Evolutionary conservation across 225 moss, liverwort and hornwort genomes (phyloP), one percentile per base, ranked within the genome.

Genomic region (Thuidium tamariscinum): DNA sequence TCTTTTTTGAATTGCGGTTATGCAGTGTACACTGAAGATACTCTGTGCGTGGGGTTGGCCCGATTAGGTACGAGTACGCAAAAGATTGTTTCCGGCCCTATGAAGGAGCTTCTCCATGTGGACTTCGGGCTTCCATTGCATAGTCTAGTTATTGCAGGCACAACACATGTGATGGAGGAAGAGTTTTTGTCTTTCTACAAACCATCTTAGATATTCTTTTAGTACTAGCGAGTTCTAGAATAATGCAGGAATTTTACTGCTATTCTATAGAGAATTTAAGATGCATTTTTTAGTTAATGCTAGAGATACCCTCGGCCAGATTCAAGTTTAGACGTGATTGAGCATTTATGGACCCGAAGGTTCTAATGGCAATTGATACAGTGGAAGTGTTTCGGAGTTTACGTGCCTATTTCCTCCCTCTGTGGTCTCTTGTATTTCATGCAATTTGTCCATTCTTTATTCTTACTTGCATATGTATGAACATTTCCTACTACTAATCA

Each of bases 91-190:
- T 95, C 98, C 76, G 98, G 94, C 62, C 42, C 91, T 44, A 92
- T 99, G 94, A 94, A 96, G 89, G 89, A 92, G 81, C 89, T 99
- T 85, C 87, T 94, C 61, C 80, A 91, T 71, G 92, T 93, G 74
- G 95, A 97, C 85, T 99, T 99, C 87, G 97, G 97, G 41, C 64
- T 89, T 69, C 98, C 98, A 12, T 87, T 99, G 85, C 98, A 99
- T 74, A 97, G 97, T 84, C 85, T 99, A 86, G 93, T 99, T 65
- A 95, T 99, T 72, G 89, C 96, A 77, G 97, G 98, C 85, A 88
- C 81, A 32, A 95, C 90, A 65, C 98, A 99, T 80, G 93, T 99
- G 61, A 94, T 99, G 95, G 98, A 99, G 92, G 93, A 95, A 87
- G 98, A 99, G 84, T 97, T 97, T 88, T 59, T 99, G 80, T 94